Base-by-base conservation (phyloP, 768 basidiomycete species). In the Phaeotremella fagi region DNA sequence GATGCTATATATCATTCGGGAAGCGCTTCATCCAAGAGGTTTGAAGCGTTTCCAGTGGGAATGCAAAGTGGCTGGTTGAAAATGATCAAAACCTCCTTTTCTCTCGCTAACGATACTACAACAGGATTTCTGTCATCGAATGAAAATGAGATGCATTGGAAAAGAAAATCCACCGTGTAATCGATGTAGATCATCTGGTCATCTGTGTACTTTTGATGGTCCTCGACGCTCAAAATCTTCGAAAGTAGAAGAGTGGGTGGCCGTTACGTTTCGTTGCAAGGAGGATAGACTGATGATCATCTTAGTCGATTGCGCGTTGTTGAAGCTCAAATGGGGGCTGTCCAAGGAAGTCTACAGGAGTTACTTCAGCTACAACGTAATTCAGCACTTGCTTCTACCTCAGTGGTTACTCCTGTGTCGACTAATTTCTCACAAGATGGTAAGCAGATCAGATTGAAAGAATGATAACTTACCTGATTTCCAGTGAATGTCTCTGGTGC, bases 211-310 rank as follows among this genome's bases (percentile, higher is more conserved):
- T 6, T 70, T 70, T 35, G 61, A 66, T 41, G 68, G 68, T 11
- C 63, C 68, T 11, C 35, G 68, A 18, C 64, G 66, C 31, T 60
- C 59, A 28, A 70, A 70, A 45, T 54, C 54, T 15, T 58, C 57
- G 7, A 62, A 60, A 36, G 65, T 70, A 4, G 68, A 70, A 55
- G 68, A 70, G 68, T 70, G 46, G 58, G 66, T 62, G n/a, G n/a
- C n/a, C n/a, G n/a, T n/a, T n/a, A n/a, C n/a, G n/a, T n/a, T n/a
- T n/a, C n/a, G n/a, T n/a, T n/a, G n/a, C n/a, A n/a, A n/a, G n/a
- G n/a, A n/a, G n/a, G n/a, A n/a, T n/a, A n/a, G n/a, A n/a, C n/a
- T n/a, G 12, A 41, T 41, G 7, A 14, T 6, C 7, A 41, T 3
- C n/a, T n/a, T 44, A 70, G 68, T 36, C 68, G 68, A 42, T 35